A percentile compares a stretch with the other conserved stretches of the same genome.
Evolutionary conservation across 2,329 filamentous ascomycete genomes (phyloP).

Genomic region (Pseudohalonectria lignicola): DNA sequence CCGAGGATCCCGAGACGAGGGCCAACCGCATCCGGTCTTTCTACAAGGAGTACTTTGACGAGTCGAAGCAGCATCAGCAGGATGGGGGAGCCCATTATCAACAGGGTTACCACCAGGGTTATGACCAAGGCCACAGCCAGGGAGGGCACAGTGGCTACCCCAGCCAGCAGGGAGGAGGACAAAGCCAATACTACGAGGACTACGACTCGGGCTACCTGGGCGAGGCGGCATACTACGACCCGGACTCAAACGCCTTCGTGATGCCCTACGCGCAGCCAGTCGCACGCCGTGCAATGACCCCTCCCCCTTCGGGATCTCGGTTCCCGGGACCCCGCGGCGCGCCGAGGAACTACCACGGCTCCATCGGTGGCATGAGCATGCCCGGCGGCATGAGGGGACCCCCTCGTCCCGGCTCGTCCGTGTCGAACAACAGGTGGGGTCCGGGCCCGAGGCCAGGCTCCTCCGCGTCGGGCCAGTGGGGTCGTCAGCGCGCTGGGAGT

Average conservation of each 20-base stretch:
- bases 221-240: conserved; percentile 51
- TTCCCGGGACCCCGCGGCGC: conserved; percentile 22
- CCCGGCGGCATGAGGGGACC: conserved; percentile 28
- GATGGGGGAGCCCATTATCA: not conserved
- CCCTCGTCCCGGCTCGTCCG: conserved; percentile 20
- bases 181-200: conserved; percentile 57
- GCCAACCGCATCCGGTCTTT: conserved; percentile 97
- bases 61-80: conserved; percentile 40
- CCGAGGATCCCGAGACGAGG: conserved; percentile 85
- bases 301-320: conserved; percentile 55
- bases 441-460: conserved; percentile 49
- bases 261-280: conserved; percentile 79
- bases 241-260: conserved; percentile 59
- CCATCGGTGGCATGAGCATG: conserved; percentile 35
- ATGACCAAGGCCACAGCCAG: conserved; percentile 6
- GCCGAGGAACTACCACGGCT: conserved; percentile 29
- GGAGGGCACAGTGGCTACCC: no score
- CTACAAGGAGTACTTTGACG: conserved; percentile 99
- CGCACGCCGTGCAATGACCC: conserved; percentile 87
- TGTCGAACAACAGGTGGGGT: conserved; percentile 11
- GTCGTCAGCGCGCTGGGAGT: conserved; percentile 37
- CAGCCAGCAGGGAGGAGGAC: conserved; percentile 7
- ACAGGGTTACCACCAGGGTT: conserved; percentile 9
- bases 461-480: conserved; percentile 38
- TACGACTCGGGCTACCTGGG: conserved; percentile 60